Evolutionary conservation across 805 yeast species (phyloP).

Genomic region (Wickerhamiella parazyma): DNA sequence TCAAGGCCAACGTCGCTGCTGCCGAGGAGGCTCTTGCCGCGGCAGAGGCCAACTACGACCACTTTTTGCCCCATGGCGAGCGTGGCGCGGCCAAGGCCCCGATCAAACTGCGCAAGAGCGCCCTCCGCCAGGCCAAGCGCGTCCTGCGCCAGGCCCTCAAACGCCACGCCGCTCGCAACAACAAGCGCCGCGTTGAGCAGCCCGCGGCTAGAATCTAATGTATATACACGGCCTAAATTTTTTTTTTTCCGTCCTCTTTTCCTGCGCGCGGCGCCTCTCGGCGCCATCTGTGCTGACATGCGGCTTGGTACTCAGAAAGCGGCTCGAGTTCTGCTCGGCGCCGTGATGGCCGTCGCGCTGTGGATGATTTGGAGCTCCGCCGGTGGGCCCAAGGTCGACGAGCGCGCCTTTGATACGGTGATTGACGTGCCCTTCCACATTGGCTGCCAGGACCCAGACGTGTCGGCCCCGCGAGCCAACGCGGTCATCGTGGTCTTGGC

Average conservation of each 20-base stretch:
- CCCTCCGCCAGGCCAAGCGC: conserved; percentile 20
- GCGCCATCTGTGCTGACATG: not conserved
- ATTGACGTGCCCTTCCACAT: conserved; percentile 12
- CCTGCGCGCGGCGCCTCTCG: not conserved
- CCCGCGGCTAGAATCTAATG: conserved; percentile 11
- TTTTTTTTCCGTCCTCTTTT: not conserved
- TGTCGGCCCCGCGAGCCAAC: conserved; percentile 39
- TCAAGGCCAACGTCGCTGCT: conserved; percentile 13
- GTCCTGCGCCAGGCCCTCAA: conserved; percentile 19
- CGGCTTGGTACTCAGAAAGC: not conserved
- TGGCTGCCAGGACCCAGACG: conserved; percentile 13
- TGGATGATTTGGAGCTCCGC: not conserved
- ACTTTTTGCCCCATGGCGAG: conserved; percentile 20
- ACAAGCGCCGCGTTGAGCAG: conserved; percentile 21
- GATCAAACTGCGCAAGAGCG: conserved; percentile 20
- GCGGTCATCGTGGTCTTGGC: conserved; percentile 81
- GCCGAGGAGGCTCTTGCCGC: conserved; percentile 18
- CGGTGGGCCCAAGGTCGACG: not conserved
- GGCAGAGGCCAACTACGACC: conserved; percentile 19
- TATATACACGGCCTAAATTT: not conserved
- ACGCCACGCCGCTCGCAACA: conserved; percentile 17
- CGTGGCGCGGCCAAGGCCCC: conserved; percentile 22
- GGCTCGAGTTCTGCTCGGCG: not conserved
- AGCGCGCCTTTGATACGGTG: conserved; percentile 1
- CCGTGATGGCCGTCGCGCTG: not conserved